Evolutionary conservation across 345 rosid genomes (phyloP), one percentile per base, ranked within the genome.

Genomic region (Punica granatum): DNA sequence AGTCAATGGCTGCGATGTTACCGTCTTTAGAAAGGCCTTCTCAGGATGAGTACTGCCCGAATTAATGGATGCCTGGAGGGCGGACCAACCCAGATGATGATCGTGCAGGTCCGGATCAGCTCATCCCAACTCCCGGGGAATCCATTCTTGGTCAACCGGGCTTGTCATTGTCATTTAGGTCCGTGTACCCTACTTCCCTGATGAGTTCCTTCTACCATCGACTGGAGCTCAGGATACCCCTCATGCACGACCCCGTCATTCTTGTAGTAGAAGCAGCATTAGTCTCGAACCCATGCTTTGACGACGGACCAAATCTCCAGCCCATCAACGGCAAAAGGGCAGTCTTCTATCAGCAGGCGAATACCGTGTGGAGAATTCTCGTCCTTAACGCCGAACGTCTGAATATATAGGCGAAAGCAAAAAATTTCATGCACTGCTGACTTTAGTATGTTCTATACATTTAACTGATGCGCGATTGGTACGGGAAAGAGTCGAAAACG

Each of bases 121-220:
- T 90, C 92, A 42, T 77, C 58, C 0, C 72, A n/a, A n/a, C n/a
- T n/a, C n/a, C n/a, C n/a, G n/a, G 69, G 6, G 75, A 76, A 21
- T 83, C 79, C 87, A 90, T 80, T 72, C 77, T 73, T 4, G 92
- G 90, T 92, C 93, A 90, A 91, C 91, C 86, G 4, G 83, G 78
- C 71, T 83, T 83, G 25, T 87, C 65, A 43, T 83, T 83, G 25
- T 87, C 65, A 43, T 84, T 88, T 73, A 76, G 85, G 84, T 90
- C 94, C 6, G 84, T 93, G 7, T 88, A 90, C 30, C 97, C 97
- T 54, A 75, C 81, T 69, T 88, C 92, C 2, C 82, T 76, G n/a
- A n/a, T n/a, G 28, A 86, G 74, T 60, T 88, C 90, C 26, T 75
- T 83, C 97, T 92, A 90, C 93, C 88, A 88, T 12, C 78, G 74